Conservation (phyloP, 2,329 filamentous ascomycete species). For the Teratosphaeria pseudoeucalypti region DNA sequence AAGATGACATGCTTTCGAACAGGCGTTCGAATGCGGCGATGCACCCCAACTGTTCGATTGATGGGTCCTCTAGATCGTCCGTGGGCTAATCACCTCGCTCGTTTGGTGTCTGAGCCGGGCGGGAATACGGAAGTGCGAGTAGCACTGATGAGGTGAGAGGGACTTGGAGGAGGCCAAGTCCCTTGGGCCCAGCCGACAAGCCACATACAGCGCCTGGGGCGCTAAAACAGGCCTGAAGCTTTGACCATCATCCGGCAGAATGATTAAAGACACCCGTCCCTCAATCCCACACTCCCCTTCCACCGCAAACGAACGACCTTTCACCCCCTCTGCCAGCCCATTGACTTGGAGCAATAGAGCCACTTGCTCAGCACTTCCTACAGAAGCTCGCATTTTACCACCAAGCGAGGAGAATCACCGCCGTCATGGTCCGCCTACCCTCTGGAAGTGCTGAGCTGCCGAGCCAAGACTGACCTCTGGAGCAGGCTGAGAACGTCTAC, state of each 20-base stretch:
- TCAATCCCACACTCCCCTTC: background rate
- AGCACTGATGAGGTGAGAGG: too few relatives aligned
- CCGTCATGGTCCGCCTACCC: constrained; percentile 3
- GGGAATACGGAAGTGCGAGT: background rate
- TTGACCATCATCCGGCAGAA: background rate
- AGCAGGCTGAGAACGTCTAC: constrained; percentile 16
- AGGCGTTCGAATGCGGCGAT: background rate
- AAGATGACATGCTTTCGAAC: background rate
- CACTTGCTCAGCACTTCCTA: background rate
- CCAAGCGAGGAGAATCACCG: background rate
- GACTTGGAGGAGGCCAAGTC: background rate
- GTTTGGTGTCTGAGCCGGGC: background rate
- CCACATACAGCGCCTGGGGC: background rate
- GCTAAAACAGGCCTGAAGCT: background rate
- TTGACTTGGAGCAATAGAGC: background rate
- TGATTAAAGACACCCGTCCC: background rate
- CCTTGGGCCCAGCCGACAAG: background rate
- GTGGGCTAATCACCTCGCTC: background rate
- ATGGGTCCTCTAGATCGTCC: background rate
- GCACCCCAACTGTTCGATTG: background rate
- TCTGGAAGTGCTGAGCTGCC: background rate
- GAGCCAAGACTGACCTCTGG: background rate
- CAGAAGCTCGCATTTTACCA: background rate
- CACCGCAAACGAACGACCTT: background rate
- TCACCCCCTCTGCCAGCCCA: background rate